phyloP scores from a whole-genome alignment of 495 filamentous ascomycete species.

The Bombardia bombarda region DNA sequence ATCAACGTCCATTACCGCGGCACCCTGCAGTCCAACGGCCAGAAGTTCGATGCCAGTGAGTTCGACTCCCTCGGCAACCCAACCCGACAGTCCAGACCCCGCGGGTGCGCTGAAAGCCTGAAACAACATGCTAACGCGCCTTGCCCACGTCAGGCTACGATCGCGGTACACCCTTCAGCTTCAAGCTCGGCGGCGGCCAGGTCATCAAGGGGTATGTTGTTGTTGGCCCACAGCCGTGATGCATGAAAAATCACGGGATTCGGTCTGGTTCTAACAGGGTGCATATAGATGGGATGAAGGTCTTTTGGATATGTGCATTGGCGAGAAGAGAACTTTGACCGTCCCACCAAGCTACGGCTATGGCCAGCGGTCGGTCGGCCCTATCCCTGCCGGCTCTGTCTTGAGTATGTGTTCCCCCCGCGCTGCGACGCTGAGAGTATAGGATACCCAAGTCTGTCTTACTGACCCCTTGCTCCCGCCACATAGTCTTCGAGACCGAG shows the following conservation, averaged over 20 bases:
- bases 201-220: conserved; percentile 74
- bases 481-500: conserved; percentile 88
- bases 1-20: conserved; percentile 85
- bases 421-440: no score
- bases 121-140: conserved; percentile 11
- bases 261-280: conserved; percentile 12
- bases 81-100: background rate
- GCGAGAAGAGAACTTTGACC: conserved; percentile 83
- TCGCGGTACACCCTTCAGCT: conserved; percentile 64
- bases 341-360: conserved; percentile 86
- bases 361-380: conserved; percentile 63
- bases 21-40: conserved; percentile 51
- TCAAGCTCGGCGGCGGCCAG: conserved; percentile 67
- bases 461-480: conserved; percentile 13
- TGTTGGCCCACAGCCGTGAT: background rate
- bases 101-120: background rate
- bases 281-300: conserved; percentile 76
- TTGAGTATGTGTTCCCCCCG: conserved; percentile 44
- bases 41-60: conserved; percentile 52
- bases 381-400: conserved; percentile 71
- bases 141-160: conserved; percentile 48
- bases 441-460: no score
- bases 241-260: background rate
- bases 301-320: conserved; percentile 90
- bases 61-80: no score